These are phyloP conservation scores for Lactifluus subvellereus DNA, from an alignment of 768 basidiomycete species.

Conservation along the genomic window DNA sequence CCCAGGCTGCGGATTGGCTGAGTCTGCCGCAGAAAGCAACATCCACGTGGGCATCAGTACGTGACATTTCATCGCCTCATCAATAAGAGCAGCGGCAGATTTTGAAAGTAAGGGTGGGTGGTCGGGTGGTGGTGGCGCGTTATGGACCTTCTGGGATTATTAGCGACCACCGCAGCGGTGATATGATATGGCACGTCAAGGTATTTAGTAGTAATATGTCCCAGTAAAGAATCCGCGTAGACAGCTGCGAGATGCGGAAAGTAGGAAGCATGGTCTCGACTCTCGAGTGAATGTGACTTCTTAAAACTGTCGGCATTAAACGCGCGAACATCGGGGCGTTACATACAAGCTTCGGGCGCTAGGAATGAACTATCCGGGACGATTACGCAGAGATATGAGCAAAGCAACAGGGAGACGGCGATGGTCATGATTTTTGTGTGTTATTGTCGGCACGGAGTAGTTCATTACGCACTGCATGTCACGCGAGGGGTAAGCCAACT, in stretches of 20 bases:
- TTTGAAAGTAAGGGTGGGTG: background rate
- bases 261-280: conserved; percentile 1
- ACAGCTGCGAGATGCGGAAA: background rate
- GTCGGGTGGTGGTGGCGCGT: background rate
- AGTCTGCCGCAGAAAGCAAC: background rate
- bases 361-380: background rate
- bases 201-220: background rate
- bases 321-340: conserved; percentile 4
- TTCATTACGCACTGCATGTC: conserved; percentile 11
- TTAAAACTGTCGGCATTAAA: background rate
- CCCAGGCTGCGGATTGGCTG: background rate
- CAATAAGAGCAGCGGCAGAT: background rate
- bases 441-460: background rate
- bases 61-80: background rate
- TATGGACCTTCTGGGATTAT: background rate
- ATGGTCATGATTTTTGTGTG: conserved; percentile 6
- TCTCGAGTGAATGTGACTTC: conserved; percentile 1
- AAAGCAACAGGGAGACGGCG: background rate
- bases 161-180: background rate
- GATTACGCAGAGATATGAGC: background rate
- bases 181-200: background rate
- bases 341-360: conserved; percentile 4
- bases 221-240: background rate
- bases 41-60: background rate
- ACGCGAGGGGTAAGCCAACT: background rate